phyloP scores from a whole-genome alignment of 75 land plant genomes.

The Chamaecyparis obtusa region DNA sequence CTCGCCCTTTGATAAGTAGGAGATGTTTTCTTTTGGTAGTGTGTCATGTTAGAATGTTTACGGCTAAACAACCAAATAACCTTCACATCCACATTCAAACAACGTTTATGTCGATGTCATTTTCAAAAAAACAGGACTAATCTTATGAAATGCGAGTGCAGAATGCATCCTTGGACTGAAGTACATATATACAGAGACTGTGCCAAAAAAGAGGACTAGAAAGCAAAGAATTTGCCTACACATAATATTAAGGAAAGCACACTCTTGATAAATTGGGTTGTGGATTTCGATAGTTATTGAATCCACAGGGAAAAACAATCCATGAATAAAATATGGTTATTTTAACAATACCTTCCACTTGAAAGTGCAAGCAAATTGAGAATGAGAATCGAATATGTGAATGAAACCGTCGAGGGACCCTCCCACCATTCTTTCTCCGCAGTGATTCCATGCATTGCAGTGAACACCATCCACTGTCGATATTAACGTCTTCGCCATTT shows the following conservation, averaged over 20 bases:
- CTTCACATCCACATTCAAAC: not conserved
- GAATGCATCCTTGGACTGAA: not conserved
- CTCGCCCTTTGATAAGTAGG: too few species aligned
- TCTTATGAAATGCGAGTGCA: too few species aligned
- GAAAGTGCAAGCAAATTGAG: conserved; percentile 34
- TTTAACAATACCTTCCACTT: conserved; percentile 31
- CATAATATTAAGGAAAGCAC: too few species aligned
- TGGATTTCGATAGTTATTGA: not conserved
- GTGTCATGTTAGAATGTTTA: not conserved
- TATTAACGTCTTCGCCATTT: conserved; percentile 42
- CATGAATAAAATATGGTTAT: not conserved
- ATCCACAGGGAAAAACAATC: not conserved
- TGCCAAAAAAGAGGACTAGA: too few species aligned
- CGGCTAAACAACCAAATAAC: not conserved
- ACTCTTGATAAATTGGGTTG: not conserved
- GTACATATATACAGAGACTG: not conserved
- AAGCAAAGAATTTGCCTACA: not conserved
- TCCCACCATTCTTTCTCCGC: conserved; percentile 45
- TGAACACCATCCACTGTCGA: conserved; percentile 38
- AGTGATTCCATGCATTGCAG: conserved; percentile 63
- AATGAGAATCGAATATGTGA: conserved; percentile 46
- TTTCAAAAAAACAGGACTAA: not conserved
- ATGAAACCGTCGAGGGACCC: conserved; percentile 50
- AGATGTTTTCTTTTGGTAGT: too few species aligned
- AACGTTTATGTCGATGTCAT: not conserved